These are phyloP conservation scores for Stephania cephalantha DNA, from an alignment of 164 flowering plant species.

Conservation along the genomic window DNA sequence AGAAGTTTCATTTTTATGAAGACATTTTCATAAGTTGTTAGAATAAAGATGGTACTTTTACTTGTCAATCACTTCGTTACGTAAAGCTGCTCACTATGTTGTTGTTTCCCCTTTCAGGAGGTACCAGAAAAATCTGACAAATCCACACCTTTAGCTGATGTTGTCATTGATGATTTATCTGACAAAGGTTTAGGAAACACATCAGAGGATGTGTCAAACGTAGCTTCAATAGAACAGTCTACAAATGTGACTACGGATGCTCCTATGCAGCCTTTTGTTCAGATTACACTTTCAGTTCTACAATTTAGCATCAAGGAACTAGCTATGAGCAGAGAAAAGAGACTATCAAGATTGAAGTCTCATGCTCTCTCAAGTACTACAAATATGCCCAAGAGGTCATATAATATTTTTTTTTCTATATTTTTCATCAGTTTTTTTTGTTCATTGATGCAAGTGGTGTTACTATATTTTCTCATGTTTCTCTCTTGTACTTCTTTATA, in stretches of 20 bases:
- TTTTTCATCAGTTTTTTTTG: background rate
- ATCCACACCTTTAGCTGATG: constrained; percentile 18
- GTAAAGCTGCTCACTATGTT: background rate
- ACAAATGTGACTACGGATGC: constrained; percentile 29
- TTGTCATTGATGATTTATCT: constrained; percentile 19
- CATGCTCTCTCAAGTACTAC: constrained; percentile 15
- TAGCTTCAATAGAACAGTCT: constrained; percentile 22
- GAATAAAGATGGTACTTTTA: background rate
- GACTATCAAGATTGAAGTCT: constrained; percentile 37
- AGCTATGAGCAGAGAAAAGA: constrained; percentile 44
- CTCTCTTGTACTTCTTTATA: constrained; percentile 18
- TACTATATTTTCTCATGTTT: background rate
- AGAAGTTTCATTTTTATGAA: background rate
- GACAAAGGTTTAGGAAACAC: constrained; percentile 19
- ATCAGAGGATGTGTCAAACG: constrained; percentile 23
- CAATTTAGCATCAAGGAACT: constrained; percentile 66
- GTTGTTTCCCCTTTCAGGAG: constrained; percentile 19
- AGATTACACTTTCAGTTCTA: constrained; percentile 41
- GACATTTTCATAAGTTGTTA: background rate
- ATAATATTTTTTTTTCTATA: background rate
- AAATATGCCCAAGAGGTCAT: constrained; percentile 34
- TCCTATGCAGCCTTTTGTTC: constrained; percentile 30
- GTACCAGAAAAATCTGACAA: constrained; percentile 18
- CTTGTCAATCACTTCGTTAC: background rate
- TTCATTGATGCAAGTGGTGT: background rate